Evolutionary conservation across 2,329 filamentous ascomycete species (phyloP), one percentile per base, ranked within the genome.

Genomic region (Monosporascus sp.): DNA sequence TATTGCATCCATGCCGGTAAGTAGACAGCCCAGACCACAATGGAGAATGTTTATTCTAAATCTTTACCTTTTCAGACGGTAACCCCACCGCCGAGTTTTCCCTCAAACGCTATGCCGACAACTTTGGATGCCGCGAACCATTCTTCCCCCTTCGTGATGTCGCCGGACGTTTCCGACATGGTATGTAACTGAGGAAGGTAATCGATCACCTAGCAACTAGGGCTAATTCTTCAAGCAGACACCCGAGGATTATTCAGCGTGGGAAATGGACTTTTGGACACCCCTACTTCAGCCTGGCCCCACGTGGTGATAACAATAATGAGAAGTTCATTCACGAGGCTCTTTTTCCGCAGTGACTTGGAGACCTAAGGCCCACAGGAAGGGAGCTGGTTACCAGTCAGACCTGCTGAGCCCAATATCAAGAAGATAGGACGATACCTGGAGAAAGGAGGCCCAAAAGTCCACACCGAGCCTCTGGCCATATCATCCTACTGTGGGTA

Each of bases 181-280:
- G 64, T 68, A 57, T 54, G 64, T 55, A 31, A 46, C 9, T 35
- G n/a, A 22, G 31, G 9, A 35, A 35, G 14, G 31, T 35, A 35
- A 35, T 35, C 14, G 31, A 35, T 35, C 11, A 40, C 18, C 11
- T 14, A 6, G 40, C 11, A 14, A 20, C 18, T 20, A 3, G 17
- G 18, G 20, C 40, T 43, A 9, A 43, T 20, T 14, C 40, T 14
- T 43, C 18, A 18, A 49, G 28, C 45, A 66, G 65, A 52, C 61
- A 38, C 52, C 61, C 31, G 64, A 66, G 44, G 66, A 66, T 53
- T 61, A 64, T 51, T 59, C 58, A 24, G 58, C 63, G 50, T 66
- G 64, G 63, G 64, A 67, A 41, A 60, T 60, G 55, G 66, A 68
- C 43, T 67, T 67, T 46, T 68, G 66, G 66, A 62, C 61, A 43